Evolutionary conservation across 805 yeast genomes (phyloP).

Genomic region (Pichia exigua): DNA sequence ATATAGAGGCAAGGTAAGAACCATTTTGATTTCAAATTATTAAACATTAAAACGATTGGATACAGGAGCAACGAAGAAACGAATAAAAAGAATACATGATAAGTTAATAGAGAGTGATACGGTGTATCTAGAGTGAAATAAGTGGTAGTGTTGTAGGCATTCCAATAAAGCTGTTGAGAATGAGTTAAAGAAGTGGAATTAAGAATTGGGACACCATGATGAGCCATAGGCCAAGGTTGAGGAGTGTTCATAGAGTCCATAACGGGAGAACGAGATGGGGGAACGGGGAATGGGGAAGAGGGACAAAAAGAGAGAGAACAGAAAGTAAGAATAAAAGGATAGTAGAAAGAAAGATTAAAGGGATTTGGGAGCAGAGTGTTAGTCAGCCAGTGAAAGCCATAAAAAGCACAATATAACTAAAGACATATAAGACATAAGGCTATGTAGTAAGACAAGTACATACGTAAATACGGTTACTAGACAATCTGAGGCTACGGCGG

Average conservation of each 20-base stretch:
- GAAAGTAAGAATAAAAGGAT: too few species aligned
- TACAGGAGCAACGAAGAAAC: conserved; percentile 46
- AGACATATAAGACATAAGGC: too few species aligned
- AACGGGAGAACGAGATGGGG: background rate
- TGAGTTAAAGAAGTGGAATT: conserved; percentile 56
- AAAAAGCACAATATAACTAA: too few species aligned
- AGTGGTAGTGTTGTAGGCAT: conserved; percentile 66
- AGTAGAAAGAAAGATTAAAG: too few species aligned
- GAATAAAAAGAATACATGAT: conserved; percentile 43
- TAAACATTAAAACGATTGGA: conserved; percentile 61
- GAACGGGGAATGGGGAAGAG: background rate
- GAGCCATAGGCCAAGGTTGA: conserved; percentile 38
- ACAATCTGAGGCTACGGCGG: too few species aligned
- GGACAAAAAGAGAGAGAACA: background rate
- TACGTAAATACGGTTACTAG: too few species aligned
- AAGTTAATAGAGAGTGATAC: conserved; percentile 41
- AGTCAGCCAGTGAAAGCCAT: too few species aligned
- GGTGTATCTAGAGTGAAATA: conserved; percentile 51
- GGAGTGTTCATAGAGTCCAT: conserved; percentile 5
- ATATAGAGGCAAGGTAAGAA: conserved; percentile 48
- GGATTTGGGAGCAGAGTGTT: too few species aligned
- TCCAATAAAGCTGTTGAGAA: conserved; percentile 74
- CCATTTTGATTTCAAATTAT: conserved; percentile 51
- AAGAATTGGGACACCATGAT: conserved; percentile 71
- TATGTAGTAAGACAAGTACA: too few species aligned